Evolutionary conservation across 2,329 filamentous ascomycete species (phyloP).

Genomic region (Alternaria arbusti): DNA sequence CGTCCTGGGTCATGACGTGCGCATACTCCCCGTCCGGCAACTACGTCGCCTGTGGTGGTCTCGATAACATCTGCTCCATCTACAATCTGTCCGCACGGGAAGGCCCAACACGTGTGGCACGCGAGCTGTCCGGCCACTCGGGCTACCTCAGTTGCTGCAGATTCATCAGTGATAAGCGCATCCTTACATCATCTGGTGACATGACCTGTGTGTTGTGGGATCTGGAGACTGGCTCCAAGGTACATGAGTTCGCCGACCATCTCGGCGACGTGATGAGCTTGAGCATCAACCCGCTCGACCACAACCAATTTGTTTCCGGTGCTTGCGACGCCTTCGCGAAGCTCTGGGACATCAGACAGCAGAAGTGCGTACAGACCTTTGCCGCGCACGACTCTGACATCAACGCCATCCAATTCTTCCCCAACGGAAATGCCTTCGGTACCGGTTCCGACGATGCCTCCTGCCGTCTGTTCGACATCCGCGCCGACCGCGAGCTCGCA

Average conservation of each 20-base stretch:
- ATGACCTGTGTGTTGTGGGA: conserved; percentile 99
- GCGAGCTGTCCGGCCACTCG: conserved; percentile 94
- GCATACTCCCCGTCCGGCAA: conserved; percentile 98
- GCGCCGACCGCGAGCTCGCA: conserved; percentile 82
- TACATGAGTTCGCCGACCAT: conserved; percentile 97
- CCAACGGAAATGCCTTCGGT: conserved; percentile 96
- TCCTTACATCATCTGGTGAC: conserved; percentile 96
- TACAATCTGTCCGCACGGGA: conserved; percentile 98
- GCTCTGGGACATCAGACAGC: conserved; percentile 97
- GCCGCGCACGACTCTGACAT: conserved; percentile 98
- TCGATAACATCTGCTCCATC: conserved; percentile 99
- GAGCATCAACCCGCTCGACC: conserved; percentile 98
- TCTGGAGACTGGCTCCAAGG: conserved; percentile 95
- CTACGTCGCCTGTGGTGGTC: conserved; percentile 96
- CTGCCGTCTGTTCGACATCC: conserved; percentile 96
- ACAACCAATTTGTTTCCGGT: conserved; percentile 99
- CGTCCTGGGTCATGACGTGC: conserved; percentile 99
- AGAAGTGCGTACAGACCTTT: conserved; percentile 98
- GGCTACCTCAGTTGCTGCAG: conserved; percentile 98
- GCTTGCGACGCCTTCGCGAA: conserved; percentile 99
- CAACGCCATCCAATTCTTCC: conserved; percentile 99
- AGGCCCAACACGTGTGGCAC: conserved; percentile 93
- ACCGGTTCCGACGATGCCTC: conserved; percentile 98
- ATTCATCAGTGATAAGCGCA: conserved; percentile 98
- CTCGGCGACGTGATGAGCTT: conserved; percentile 99